Evolutionary conservation across 2,329 filamentous ascomycete species (phyloP).

Genomic region (Apiospora koreana): DNA sequence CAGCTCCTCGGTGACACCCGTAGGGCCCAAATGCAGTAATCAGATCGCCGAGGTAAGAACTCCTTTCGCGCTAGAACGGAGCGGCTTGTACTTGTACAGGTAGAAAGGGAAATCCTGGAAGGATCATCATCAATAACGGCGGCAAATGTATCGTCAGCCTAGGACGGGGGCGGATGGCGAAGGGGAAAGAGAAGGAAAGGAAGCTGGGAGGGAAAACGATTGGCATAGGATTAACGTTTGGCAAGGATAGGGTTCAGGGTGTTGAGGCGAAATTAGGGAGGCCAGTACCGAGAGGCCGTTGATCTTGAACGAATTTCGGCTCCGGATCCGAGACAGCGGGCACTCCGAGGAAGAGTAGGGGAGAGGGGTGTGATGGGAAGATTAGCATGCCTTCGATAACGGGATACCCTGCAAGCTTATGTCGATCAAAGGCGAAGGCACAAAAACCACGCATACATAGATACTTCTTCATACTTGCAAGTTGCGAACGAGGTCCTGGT

Average conservation of each 20-base stretch:
- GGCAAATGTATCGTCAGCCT: not conserved
- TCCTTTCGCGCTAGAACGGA: not conserved
- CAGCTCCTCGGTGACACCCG: slow-evolving; percentile 9
- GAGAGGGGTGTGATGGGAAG: not conserved
- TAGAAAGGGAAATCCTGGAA: not conserved
- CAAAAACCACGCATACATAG: not conserved
- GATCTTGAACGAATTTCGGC: not conserved
- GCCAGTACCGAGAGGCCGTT: slow-evolving; percentile 1
- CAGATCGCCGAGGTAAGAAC: not conserved
- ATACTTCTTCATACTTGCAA: too few relatives aligned
- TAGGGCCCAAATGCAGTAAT: slow-evolving; percentile 4
- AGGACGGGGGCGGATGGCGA: not conserved
- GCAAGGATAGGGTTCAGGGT: slow-evolving; percentile 4
- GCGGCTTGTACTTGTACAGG: not conserved
- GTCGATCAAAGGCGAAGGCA: not conserved
- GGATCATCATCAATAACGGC: not conserved
- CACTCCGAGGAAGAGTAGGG: not conserved
- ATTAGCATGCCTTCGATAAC: not conserved
- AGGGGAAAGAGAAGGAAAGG: not conserved
- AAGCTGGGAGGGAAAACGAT: not conserved
- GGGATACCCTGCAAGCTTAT: not conserved
- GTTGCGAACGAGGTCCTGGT: not conserved
- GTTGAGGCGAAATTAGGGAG: slow-evolving; percentile 8
- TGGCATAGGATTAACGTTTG: not conserved
- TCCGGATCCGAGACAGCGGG: slow-evolving; percentile 1